Conservation (phyloP, 2,329 filamentous ascomycete genomes). For the Colletotrichum ledebouriae region DNA sequence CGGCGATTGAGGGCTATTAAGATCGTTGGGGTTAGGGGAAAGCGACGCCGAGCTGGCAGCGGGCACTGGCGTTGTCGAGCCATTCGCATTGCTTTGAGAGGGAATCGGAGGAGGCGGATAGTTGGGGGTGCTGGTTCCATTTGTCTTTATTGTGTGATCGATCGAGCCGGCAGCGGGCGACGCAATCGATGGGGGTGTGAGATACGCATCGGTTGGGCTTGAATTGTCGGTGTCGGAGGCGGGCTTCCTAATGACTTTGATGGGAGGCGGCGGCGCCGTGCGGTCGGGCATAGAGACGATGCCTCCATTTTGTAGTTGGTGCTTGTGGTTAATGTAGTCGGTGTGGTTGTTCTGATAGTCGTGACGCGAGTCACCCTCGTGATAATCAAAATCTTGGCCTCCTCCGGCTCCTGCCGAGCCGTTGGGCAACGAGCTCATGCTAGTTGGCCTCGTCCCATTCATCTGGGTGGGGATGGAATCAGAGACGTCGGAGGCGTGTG, state of each 20-base stretch:
- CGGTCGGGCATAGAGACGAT: slow-evolving; percentile 48
- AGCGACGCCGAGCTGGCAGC: slow-evolving; percentile 34
- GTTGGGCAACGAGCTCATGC: slow-evolving; percentile 72
- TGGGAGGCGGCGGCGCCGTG: slow-evolving; percentile 43
- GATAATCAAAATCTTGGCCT: slow-evolving; percentile 48
- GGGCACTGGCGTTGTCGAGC: slow-evolving; percentile 33
- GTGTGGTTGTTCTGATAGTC: slow-evolving; percentile 50
- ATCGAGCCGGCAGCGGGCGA: slow-evolving; percentile 47
- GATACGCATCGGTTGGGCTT: slow-evolving; percentile 50
- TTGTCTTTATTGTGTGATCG: slow-evolving; percentile 32
- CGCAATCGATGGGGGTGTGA: slow-evolving; percentile 51
- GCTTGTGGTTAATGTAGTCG: slow-evolving; percentile 46
- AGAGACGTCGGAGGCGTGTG: slow-evolving; percentile 65
- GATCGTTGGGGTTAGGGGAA: slow-evolving; percentile 43
- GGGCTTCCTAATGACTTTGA: slow-evolving; percentile 35
- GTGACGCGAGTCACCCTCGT: slow-evolving; percentile 46
- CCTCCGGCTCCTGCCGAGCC: slow-evolving; percentile 53
- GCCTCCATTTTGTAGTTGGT: slow-evolving; percentile 46
- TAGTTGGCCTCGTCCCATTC: slow-evolving; percentile 60
- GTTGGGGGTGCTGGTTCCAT: slow-evolving; percentile 46
- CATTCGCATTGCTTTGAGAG: slow-evolving; percentile 43
- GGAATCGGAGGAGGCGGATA: slow-evolving; percentile 48
- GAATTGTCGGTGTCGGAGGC: slow-evolving; percentile 46
- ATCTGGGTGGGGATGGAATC: slow-evolving; percentile 58
- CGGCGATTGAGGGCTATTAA: slow-evolving; percentile 50